phyloP scores from a whole-genome alignment of 1,139 yeast species.

The Debaryomyces nepalensis region DNA sequence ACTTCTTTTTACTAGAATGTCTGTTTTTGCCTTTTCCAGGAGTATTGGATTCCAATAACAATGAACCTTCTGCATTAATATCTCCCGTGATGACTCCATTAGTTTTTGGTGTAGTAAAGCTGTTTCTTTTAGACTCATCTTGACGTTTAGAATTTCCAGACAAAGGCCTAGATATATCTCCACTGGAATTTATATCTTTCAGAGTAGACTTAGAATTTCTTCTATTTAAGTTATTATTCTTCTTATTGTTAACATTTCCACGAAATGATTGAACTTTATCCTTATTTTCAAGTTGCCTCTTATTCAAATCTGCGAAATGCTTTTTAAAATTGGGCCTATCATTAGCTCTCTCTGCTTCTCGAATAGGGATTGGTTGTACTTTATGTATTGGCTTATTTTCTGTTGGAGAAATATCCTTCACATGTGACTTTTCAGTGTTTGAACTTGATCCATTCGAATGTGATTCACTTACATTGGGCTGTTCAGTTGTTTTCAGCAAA shows the following conservation, averaged over 20 bases:
- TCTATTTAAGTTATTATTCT: background rate
- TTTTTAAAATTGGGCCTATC: conserved; percentile 41
- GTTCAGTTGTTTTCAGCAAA: conserved; percentile 4
- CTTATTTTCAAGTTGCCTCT: conserved; percentile 20
- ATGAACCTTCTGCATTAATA: no score
- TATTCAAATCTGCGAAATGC: conserved; percentile 35
- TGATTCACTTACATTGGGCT: background rate
- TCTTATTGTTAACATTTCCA: background rate
- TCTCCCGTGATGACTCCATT: background rate
- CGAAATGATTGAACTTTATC: conserved; percentile 12
- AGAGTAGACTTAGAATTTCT: background rate
- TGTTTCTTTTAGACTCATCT: background rate
- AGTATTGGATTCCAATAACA: background rate
- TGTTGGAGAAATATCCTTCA: background rate
- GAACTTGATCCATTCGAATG: background rate
- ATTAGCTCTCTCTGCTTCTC: conserved; percentile 14
- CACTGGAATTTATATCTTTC: no score
- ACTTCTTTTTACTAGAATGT: background rate
- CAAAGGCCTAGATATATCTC: no score
- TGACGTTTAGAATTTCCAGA: no score
- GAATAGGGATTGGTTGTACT: background rate
- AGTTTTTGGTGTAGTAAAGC: background rate
- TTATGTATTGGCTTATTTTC: background rate
- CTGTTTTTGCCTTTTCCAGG: background rate
- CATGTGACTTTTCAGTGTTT: background rate